These are phyloP conservation scores for Onygenales sp. DNA, from an alignment of 2,329 filamentous ascomycete species.

Conservation along the genomic window DNA sequence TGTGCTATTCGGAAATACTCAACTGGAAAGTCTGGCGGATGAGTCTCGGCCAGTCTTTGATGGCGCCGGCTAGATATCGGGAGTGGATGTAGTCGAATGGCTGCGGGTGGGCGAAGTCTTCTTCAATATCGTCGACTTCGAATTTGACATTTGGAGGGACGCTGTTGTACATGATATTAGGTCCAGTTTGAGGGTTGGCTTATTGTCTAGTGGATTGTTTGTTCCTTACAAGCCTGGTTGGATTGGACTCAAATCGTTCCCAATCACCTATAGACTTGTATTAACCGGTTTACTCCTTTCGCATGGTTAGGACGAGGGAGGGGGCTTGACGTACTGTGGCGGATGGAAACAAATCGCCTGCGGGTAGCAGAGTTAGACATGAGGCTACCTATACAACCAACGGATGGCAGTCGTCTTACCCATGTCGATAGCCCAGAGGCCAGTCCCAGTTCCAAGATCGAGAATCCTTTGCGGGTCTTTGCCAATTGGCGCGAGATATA, in stretches of 20 bases:
- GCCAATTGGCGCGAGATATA: slow-evolving; percentile 37
- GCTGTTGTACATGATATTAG: slow-evolving; percentile 17
- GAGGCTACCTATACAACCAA: neutral
- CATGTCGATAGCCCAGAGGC: slow-evolving; percentile 23
- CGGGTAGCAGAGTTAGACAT: neutral
- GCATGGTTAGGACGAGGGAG: neutral
- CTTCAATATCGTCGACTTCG: slow-evolving; percentile 53
- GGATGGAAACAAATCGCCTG: slow-evolving; percentile 7
- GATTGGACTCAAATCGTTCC: slow-evolving; percentile 10
- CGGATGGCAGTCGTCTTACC: slow-evolving; percentile 12
- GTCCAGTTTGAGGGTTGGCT: neutral
- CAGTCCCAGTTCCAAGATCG: slow-evolving; percentile 36
- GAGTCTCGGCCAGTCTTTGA: slow-evolving; percentile 44
- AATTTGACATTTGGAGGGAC: slow-evolving; percentile 55
- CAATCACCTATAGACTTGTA: slow-evolving; percentile 4
- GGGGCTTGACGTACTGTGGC: slow-evolving; percentile 3
- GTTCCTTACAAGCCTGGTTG: slow-evolving; percentile 20
- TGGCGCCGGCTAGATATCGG: slow-evolving; percentile 40
- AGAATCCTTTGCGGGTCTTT: slow-evolving; percentile 30
- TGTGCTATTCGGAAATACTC: neutral
- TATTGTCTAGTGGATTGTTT: slow-evolving; percentile 23
- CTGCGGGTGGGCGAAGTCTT: slow-evolving; percentile 46
- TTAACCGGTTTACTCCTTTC: neutral
- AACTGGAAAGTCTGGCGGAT: slow-evolving; percentile 31
- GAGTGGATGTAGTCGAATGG: slow-evolving; percentile 50